A percentile compares a stretch with the other conserved stretches of the same genome.
Evolutionary conservation across 1,139 yeast species (phyloP).

Genomic region (Blastobotrys malaysiensis): DNA sequence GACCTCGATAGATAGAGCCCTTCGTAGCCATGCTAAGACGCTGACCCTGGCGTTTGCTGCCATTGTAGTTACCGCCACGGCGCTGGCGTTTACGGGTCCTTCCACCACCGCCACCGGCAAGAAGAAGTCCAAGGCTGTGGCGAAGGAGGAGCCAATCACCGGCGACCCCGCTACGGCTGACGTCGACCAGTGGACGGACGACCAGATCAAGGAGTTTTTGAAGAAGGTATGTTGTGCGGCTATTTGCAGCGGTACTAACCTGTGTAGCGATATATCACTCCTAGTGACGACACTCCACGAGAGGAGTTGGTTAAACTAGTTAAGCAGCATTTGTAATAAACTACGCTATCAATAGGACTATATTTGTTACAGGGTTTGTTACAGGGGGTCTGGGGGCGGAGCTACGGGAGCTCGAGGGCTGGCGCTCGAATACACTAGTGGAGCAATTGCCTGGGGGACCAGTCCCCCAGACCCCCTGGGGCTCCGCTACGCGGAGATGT

Average conservation of each 20-base stretch:
- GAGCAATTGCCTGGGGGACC: too few species aligned
- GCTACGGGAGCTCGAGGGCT: too few species aligned
- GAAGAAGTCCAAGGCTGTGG: constrained; percentile 8
- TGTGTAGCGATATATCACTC: constrained; percentile 22
- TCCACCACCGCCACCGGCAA: constrained; percentile 11
- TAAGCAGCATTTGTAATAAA: constrained; percentile 4
- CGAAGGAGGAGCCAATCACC: constrained; percentile 12
- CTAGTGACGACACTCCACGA: constrained; percentile 22
- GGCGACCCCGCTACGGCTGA: constrained; percentile 15
- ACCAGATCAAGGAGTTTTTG: constrained; percentile 21
- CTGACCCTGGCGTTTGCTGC: constrained; percentile 24
- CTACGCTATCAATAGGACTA: too few species aligned
- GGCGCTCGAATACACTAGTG: too few species aligned
- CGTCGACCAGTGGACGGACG: constrained; percentile 22
- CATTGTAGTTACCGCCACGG: constrained; percentile 26
- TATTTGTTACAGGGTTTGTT: not conserved
- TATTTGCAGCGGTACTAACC: constrained; percentile 4
- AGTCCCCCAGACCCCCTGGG: too few species aligned
- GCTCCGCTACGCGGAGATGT: too few species aligned
- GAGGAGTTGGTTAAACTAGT: constrained; percentile 22
- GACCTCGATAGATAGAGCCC: constrained; percentile 7
- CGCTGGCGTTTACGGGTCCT: constrained; percentile 18
- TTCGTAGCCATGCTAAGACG: constrained; percentile 20
- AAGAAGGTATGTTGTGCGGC: constrained; percentile 17
- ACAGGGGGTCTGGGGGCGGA: too few species aligned